phyloP scores from a whole-genome alignment of 805 yeast genomes.

The Nadsonia fulvescens region DNA sequence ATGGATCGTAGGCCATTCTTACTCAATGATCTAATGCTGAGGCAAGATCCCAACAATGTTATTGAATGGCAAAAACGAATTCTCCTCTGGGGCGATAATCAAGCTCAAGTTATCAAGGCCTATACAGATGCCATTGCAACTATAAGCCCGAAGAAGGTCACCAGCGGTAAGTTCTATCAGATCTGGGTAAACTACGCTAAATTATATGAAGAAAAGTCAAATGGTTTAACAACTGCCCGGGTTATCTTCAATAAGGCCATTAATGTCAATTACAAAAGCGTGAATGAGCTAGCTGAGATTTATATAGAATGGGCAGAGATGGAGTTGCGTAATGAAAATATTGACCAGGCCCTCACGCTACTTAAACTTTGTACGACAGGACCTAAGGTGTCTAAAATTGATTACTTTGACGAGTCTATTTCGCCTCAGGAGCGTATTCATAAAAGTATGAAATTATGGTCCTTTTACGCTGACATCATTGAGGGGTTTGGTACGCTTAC shows the following conservation, averaged over 20 bases:
- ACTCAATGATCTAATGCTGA: slow-evolving; percentile 47
- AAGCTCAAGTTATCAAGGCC: slow-evolving; percentile 31
- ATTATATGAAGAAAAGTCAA: slow-evolving; percentile 33
- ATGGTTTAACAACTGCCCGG: slow-evolving; percentile 41
- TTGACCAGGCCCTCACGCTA: slow-evolving; percentile 26
- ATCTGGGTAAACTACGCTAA: slow-evolving; percentile 59
- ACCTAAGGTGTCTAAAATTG: slow-evolving; percentile 19
- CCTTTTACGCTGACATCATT: slow-evolving; percentile 48
- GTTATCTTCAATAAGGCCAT: slow-evolving; percentile 44
- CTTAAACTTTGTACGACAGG: slow-evolving; percentile 25
- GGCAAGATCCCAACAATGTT: slow-evolving; percentile 43
- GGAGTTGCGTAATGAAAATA: slow-evolving; percentile 32
- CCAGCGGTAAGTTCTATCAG: slow-evolving; percentile 26
- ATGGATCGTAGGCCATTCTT: slow-evolving; percentile 38
- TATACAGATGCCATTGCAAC: slow-evolving; percentile 48
- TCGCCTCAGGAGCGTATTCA: slow-evolving; percentile 43
- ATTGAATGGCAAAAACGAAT: slow-evolving; percentile 54
- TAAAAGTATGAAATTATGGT: slow-evolving; percentile 53
- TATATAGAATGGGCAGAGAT: slow-evolving; percentile 65
- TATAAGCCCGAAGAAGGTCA: slow-evolving; percentile 43
- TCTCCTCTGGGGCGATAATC: slow-evolving; percentile 23
- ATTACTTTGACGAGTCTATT: slow-evolving; percentile 24
- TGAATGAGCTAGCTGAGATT: slow-evolving; percentile 47
- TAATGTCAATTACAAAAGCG: slow-evolving; percentile 46
- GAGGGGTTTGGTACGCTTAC: slow-evolving; percentile 22